Base-by-base conservation (phyloP, 441 rosid species). In the Populus hybrid region DNA sequence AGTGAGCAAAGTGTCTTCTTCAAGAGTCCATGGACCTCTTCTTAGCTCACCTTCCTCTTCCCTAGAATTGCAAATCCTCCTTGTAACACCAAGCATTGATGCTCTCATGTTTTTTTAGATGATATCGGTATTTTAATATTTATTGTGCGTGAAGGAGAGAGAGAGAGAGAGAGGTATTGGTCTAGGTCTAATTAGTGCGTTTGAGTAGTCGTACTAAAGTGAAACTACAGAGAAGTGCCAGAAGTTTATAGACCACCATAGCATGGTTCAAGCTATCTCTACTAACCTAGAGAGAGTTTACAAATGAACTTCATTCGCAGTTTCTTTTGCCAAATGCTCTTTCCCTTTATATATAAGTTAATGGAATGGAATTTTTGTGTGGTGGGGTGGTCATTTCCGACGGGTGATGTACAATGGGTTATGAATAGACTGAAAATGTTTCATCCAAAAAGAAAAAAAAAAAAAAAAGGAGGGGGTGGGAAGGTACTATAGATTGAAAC, bases 21-120 rank as follows among this genome's bases (percentile, higher is more conserved):
- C 95, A 50, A 86, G 86, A 5, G 93, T 92, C 98, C 95, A 87
- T 18, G 93, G 97, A 21, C 97, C 95, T 87, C 88, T 86, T 72
- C 94, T 85, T 21, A 84, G 88, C 78, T 85, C 87, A 69, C 66
- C 67, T 6, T 79, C 86, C 32, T 84, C 91, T 30, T 77, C 82
- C 70, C 57, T 36, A 28, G 84, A 82, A 67, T 78, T 78, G 63
- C 64, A 75, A 80, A 76, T 77, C 74, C 63, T 76, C 76, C 78
- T 83, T 64, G 76, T 8, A 50, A 67, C 50, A 74, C 67, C 24
- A 69, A 66, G 11, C 78, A 71, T 79, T 24, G 72, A 66, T 70
- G 77, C 67, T 66, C 80, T 86, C 74, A 67, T 66, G 1, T 10
- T 68, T 14, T 26, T 14, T 46, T 46, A 46, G 57, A 46, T 46